A percentile compares a stretch with the other conserved stretches of the same genome.
Evolutionary conservation across 1,284 basidiomycete genomes (phyloP).

Genomic region (Amylostereum areolatum): DNA sequence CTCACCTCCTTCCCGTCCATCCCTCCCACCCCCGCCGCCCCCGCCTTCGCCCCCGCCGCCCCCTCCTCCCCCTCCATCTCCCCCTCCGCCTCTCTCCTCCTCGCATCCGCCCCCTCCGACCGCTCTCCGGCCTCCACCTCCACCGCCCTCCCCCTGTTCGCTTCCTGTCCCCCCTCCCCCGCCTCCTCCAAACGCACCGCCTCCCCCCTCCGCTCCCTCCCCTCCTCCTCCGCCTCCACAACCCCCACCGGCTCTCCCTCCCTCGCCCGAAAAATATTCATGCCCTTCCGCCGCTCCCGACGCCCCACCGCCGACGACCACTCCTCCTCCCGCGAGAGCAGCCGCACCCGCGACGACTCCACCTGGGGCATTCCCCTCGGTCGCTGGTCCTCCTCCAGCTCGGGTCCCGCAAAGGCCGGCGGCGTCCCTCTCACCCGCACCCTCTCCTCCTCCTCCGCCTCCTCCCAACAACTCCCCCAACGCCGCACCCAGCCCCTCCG

Average conservation of each 20-base stretch:
- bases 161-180: slow-evolving; percentile 8
- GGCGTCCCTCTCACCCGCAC: neutral
- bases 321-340: neutral
- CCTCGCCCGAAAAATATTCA: no score
- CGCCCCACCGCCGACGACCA: slow-evolving; percentile 3
- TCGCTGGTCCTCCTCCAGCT: slow-evolving; percentile 9
- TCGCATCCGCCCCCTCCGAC: slow-evolving; percentile 5
- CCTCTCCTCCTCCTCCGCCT: neutral
- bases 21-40: slow-evolving; percentile 5
- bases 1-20: slow-evolving; percentile 3
- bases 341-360: slow-evolving; percentile 5
- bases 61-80: slow-evolving; percentile 7
- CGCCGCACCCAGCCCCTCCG: slow-evolving; percentile 3
- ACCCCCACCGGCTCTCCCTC: slow-evolving; percentile 31
- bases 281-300: slow-evolving; percentile 7
- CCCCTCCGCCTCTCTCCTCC: slow-evolving; percentile 5
- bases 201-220: slow-evolving; percentile 11
- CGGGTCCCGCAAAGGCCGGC: no score
- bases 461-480: slow-evolving; percentile 5
- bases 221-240: slow-evolving; percentile 18
- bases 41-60: slow-evolving; percentile 3
- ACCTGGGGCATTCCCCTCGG: slow-evolving; percentile 7
- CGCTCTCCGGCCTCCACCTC: slow-evolving; percentile 9
- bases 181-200: slow-evolving; percentile 6
- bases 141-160: slow-evolving; percentile 10